Base-by-base conservation (phyloP, 805 yeast species). In the Hanseniaspora guilliermondii region DNA sequence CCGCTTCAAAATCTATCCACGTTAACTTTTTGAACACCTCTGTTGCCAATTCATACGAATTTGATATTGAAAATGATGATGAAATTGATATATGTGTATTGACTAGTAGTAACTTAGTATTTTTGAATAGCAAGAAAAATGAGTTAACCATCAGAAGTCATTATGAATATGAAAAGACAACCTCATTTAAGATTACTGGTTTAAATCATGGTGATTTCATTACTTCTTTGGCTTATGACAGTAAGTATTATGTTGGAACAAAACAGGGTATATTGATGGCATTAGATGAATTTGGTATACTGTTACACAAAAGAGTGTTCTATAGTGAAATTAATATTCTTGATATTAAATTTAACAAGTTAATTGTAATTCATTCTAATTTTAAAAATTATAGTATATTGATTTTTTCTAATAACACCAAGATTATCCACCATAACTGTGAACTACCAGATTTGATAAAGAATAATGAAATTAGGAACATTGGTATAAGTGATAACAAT, bases 21-120 rank as follows among this genome's bases (percentile, higher is more conserved):
- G 49, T 52, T 12, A 27, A 36, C 5, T 52, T 52, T 44, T 42
- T 52, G 17, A 44, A 52, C 30, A 44, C 21, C 14, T 42, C 47
- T 17, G 19, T 37, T 17, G 25, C 40, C 22, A 52, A 52, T 40
- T 36, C 55, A 1, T 52, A 52, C 25, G 45, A 52, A n/a, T 37
- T 44, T 44, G 55, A 52, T 19, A 24, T 44, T 16, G 38, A 30
- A 3, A 17, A 19, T n/a, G 44, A 44, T 17, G 30, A 3, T 6
- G 6, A 8, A 6, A 44, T 36, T 52, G 55, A 52, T 27, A 7
- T 42, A 0, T 52, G 55, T 16, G 36, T 37, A 19, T 44, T 52
- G 19, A 36, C 55, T 4, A 27, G 22, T 5, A 25, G 32, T 11
- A 35, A 35, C 3, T 21, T 52, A n/a, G 22, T 52, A 16, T 37